Base-by-base conservation (phyloP, 805 yeast genomes). In the Yarrowia sp. region DNA sequence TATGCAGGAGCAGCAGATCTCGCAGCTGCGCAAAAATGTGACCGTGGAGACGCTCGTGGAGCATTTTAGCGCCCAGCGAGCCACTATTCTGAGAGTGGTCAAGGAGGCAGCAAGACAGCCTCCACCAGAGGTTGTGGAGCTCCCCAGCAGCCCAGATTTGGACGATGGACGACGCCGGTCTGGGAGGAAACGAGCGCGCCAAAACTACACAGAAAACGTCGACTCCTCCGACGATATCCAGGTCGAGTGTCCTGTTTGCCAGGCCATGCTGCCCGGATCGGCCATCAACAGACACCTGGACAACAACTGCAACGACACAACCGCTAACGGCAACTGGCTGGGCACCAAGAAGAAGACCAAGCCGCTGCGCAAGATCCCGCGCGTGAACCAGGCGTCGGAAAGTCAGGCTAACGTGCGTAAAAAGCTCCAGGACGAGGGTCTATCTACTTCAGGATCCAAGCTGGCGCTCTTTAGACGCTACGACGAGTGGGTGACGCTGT, bases 401-500 rank as follows among this genome's bases (percentile, higher is more conserved):
- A 49, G 41, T 16, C 1, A 33, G 1, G 58, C 13, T 3, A 49
- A 16, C 7, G 74, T 91, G 12, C 84, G 84, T 66, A 84, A 82
- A 47, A 84, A 84, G 69, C 74, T 92, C 14, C 58, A 77, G 1
- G 77, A 80, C 7, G 70, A 82, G 21, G 82, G 82, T 13, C 71
- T 92, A 6, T 81, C 91, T 0, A 77, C 83, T 0, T 72, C 70
- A 9, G 98, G 97, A 0, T 73, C 86, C 1, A 77, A 89, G 64
- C 74, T 73, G 14, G 85, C 82, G 65, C 68, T 91, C 67, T 92
- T 88, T 64, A 73, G 80, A 18, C 74, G 98, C 39, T 88, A 88
- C 69, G 85, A 83, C 65, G 93, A 91, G 66, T 92, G 84, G 75
- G 83, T 87, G 62, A 82, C 85, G 31, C 69, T 90, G 10, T 87